Evolutionary conservation across 2,329 filamentous ascomycete genomes (phyloP).

Genomic region (Grosmannia clavigera): DNA sequence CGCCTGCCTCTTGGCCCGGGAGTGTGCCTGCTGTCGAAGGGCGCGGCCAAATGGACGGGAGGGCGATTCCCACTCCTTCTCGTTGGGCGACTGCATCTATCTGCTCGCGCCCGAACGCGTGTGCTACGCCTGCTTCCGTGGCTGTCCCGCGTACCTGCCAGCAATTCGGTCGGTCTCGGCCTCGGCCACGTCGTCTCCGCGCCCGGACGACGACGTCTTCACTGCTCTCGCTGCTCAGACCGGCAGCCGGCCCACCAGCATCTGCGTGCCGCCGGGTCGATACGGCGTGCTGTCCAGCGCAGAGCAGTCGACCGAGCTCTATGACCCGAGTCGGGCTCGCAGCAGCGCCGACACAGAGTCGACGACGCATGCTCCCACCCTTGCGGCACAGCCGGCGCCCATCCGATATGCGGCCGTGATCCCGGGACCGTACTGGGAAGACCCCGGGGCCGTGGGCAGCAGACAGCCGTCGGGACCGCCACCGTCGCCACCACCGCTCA

Average conservation of each 20-base stretch:
- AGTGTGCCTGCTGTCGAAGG: constrained; percentile 9
- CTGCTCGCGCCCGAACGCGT: constrained; percentile 10
- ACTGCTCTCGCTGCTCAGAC: not conserved
- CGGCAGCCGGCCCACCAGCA: not conserved
- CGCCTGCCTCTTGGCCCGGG: constrained; percentile 5
- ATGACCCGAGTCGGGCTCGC: constrained; percentile 6
- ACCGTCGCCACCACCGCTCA: not conserved
- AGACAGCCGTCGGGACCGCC: not conserved
- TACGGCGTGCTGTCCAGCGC: constrained; percentile 10
- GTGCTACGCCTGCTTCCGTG: constrained; percentile 12
- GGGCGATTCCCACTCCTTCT: not conserved
- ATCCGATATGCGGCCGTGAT: constrained; percentile 12
- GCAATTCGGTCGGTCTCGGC: not conserved
- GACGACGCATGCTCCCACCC: not conserved
- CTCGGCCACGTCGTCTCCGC: not conserved
- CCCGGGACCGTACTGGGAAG: constrained; percentile 9
- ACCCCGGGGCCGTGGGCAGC: not conserved
- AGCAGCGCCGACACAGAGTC: not conserved
- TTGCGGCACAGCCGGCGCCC: constrained; percentile 3
- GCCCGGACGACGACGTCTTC: not conserved
- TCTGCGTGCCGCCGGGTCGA: constrained; percentile 8
- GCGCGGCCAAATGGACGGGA: no score
- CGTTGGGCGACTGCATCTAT: constrained; percentile 12
- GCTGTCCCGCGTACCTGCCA: constrained; percentile 10
- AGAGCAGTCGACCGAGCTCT: constrained; percentile 8